Evolutionary conservation across 2,329 filamentous ascomycete genomes (phyloP), one percentile per base, ranked within the genome.

Genomic region (Reticulascus tulasneorum): DNA sequence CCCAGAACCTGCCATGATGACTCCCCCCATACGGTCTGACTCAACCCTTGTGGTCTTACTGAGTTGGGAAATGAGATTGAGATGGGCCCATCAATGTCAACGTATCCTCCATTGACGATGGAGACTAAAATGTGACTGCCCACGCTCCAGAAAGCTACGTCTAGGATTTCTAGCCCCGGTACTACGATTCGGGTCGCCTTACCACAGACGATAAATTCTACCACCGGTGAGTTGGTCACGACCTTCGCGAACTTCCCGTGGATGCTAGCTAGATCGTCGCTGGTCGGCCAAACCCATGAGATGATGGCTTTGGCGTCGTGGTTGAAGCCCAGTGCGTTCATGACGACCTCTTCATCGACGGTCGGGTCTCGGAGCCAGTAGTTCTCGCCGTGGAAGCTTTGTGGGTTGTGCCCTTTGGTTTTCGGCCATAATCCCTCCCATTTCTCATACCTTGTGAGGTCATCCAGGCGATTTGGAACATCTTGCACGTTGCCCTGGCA

Each of bases 401-500:
- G 69, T 25, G 67, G 67, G 32, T 64, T 67, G 42, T 66, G 60
- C 33, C 62, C 54, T 38, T 66, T 64, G 6, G 63, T 64, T 42
- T 63, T 63, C 17, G 58, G 62, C 64, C 63, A 67, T 2, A 69
- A 52, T 58, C 62, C 66, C 2, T 26, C 9, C 41, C 69, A 66
- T 0, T 37, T 23, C 1, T 37, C 37, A 46, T 70, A 63, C 10
- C 23, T 40, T 1, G 46, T 34, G 16, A 69, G 44, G 30, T 58
- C 56, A 35, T 70, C 64, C 23, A 71, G 48, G 1, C 69, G 58
- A 10, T 40, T 29, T 2, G 61, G 23, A 0, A 81, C 69, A 47
- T 82, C 77, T 15, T 64, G 59, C 13, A 79, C 60, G n/a, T 51
- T 53, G 33, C 72, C 74, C 3, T 54, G 46, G 52, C 78, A 82